These are phyloP conservation scores for Mallotus japonicus DNA, from an alignment of 441 rosid genomes.

Conservation along the genomic window DNA sequence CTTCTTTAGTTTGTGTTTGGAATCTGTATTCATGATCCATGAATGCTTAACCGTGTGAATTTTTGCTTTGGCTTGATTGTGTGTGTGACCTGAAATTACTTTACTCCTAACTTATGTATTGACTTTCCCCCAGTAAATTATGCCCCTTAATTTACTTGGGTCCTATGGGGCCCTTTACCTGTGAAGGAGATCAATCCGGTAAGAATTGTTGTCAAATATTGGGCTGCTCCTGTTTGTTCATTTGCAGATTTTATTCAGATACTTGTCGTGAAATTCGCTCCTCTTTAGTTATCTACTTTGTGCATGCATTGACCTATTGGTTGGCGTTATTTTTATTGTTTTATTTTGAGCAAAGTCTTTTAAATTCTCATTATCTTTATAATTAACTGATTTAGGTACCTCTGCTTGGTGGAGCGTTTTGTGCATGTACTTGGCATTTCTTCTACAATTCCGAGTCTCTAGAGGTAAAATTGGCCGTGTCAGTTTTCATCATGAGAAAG, in stretches of 20 bases:
- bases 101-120: no score
- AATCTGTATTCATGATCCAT: background rate
- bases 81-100: constrained; percentile 2
- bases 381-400: constrained; percentile 56
- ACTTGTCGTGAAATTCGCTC: background rate
- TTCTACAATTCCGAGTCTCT: constrained; percentile 85
- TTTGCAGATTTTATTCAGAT: background rate
- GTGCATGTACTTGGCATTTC: constrained; percentile 99
- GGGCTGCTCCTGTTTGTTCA: background rate
- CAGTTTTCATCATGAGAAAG: background rate
- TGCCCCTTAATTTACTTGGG: background rate
- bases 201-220: background rate
- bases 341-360: background rate
- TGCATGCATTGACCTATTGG: background rate
- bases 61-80: background rate
- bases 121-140: background rate
- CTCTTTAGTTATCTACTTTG: background rate
- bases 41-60: background rate
- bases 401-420: constrained; percentile 90
- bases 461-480: constrained; percentile 51
- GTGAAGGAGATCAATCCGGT: background rate
- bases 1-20: background rate
- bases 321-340: background rate
- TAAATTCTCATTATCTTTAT: background rate
- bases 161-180: background rate